Conservation (phyloP, 805 yeast species). For the Candida yuanshanica region DNA sequence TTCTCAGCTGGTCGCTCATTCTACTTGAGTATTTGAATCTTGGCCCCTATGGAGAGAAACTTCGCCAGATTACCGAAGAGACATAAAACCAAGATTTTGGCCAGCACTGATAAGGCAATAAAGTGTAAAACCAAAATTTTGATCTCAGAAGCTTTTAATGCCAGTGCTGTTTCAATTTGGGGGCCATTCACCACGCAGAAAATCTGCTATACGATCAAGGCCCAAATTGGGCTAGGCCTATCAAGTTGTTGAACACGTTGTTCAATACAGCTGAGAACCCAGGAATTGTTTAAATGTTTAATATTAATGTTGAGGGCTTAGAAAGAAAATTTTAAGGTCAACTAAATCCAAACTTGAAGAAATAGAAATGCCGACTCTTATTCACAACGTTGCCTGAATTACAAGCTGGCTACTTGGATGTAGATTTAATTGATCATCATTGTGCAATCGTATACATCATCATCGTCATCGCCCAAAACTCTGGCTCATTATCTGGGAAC, state of each 20-base stretch:
- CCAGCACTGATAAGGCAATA: constrained; percentile 98
- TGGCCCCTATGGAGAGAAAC: constrained; percentile 99
- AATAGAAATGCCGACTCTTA: constrained; percentile 73
- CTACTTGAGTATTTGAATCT: constrained; percentile 96
- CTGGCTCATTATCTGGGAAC: constrained; percentile 75
- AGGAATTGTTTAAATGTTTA: constrained; percentile 94
- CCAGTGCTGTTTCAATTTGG: constrained; percentile 90
- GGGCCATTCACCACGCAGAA: constrained; percentile 98
- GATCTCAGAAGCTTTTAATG: constrained; percentile 98
- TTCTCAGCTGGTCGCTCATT: constrained; percentile 97
- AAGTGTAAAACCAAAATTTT: constrained; percentile 98
- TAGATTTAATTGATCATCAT: constrained; percentile 80
- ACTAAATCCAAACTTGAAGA: constrained; percentile 68
- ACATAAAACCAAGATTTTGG: constrained; percentile 94
- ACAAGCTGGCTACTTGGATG: constrained; percentile 90
- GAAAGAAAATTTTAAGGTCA: constrained; percentile 91
- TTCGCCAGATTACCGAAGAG: constrained; percentile 98
- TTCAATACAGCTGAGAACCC: constrained; percentile 97
- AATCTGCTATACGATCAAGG: constrained; percentile 96
- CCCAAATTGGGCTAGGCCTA: constrained; percentile 95
- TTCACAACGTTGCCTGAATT: constrained; percentile 80
- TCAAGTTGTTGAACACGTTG: constrained; percentile 83
- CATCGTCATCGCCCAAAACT: constrained; percentile 70
- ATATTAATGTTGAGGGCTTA: constrained; percentile 94
- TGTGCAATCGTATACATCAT: constrained; percentile 69